Percentiles rank a stretch among this genome's conserved stretches.
Evolutionary conservation across 257 asterid species (phyloP).

Genomic region (Solanum rostratum): DNA sequence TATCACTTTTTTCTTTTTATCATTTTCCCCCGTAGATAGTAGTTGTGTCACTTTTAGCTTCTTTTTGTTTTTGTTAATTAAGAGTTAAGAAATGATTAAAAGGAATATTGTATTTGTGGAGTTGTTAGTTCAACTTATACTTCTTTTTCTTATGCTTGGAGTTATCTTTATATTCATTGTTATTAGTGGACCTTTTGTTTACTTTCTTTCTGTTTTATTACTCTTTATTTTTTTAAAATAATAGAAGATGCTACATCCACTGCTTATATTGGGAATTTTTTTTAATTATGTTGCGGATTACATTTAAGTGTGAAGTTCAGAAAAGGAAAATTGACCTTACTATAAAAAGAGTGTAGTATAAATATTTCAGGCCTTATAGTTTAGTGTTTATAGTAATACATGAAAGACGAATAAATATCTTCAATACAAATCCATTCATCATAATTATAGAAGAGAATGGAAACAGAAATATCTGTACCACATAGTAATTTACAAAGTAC

Average conservation of each 20-base stretch:
- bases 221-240: background rate
- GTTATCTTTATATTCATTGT: background rate
- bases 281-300: background rate
- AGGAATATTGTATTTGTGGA: background rate
- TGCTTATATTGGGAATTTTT: background rate
- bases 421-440: background rate
- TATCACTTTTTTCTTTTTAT: background rate
- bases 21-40: background rate
- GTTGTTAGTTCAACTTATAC: background rate
- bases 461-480: background rate
- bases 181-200: background rate
- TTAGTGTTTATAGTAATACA: background rate
- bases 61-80: background rate
- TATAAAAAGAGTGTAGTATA: background rate
- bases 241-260: background rate
- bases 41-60: background rate
- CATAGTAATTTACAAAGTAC: background rate
- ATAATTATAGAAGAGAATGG: background rate
- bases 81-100: background rate
- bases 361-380: background rate
- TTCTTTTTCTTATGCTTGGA: background rate
- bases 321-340: background rate
- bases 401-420: background rate
- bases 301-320: background rate
- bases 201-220: background rate